Evolutionary conservation across 768 basidiomycete species (phyloP), one percentile per base, ranked within the genome.

Genomic region (Suillus brevipes): DNA sequence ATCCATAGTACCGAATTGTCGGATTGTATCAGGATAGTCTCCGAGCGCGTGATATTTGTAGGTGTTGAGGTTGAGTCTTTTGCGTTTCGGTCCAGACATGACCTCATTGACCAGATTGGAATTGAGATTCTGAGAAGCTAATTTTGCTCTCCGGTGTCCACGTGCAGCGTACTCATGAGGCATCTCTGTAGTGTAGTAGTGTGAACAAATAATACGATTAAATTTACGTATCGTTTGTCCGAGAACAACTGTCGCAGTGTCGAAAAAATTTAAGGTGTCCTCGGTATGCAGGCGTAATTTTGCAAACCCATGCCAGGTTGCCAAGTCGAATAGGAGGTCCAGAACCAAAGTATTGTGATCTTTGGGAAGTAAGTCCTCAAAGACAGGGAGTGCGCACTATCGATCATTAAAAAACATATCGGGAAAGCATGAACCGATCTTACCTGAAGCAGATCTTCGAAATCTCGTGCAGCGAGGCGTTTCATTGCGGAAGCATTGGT

Each of bases 1-100:
- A 59, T 81, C 79, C 0, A 75, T 76, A 6, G 79, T 76, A 45
- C 45, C 4, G 10, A 45, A 45, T 10, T 45, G n/a, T n/a, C 45
- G 4, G n/a, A 45, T n/a, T 8, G 45, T 8, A n/a, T 45, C n/a
- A 8, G n/a, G 9, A 2, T 45, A 45, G n/a, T 45, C 45, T 10
- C 45, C n/a, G 10, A 45, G 45, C 3, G n/a, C 45, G 10, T 45
- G 45, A 16, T 45, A 37, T 9, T 37, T 37, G 37, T 37, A 37
- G 10, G 37, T 37, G 37, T 37, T 37, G 37, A 37, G 37, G 16
- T 45, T 45, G 8, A 45, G 20, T 45, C 16, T 45, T 4, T 45
- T 45, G 9, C 10, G 4, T n/a, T 45, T 45, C 2, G 45, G 45
- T 6, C 45, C 20, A 9, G 45, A 45, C 6, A 3, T n/a, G 45